Evolutionary conservation across 2,329 filamentous ascomycete genomes (phyloP).

Genomic region (Fusarium albidum): DNA sequence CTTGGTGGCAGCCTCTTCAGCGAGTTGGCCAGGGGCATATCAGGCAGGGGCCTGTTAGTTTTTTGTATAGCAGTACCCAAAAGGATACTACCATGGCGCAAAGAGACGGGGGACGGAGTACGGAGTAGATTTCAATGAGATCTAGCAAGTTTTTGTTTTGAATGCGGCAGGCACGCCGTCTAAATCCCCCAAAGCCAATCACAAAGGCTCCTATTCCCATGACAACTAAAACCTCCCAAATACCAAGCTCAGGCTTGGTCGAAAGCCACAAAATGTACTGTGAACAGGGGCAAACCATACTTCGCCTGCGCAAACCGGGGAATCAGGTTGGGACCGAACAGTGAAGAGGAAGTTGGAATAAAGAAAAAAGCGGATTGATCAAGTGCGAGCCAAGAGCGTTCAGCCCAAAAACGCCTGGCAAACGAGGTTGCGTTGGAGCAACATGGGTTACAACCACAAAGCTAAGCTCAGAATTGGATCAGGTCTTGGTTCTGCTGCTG

Average conservation of each 20-base stretch:
- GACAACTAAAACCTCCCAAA: conserved; percentile 38
- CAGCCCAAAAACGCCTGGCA: conserved; percentile 6
- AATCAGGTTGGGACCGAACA: conserved; percentile 33
- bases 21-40: conserved; percentile 1
- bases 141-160: conserved; percentile 44
- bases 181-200: conserved; percentile 40
- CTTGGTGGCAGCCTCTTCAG: conserved; percentile 4
- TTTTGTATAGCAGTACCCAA: background rate
- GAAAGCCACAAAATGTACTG: conserved; percentile 37
- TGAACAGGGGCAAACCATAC: conserved; percentile 41
- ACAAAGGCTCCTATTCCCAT: conserved; percentile 38
- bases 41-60: conserved; percentile 8
- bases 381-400: conserved; percentile 16
- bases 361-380: conserved; percentile 23
- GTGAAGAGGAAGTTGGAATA: conserved; percentile 29
- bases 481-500: conserved; percentile 63
- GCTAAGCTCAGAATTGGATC: conserved; percentile 64
- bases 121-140: conserved; percentile 42
- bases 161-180: conserved; percentile 44
- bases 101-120: conserved; percentile 26
- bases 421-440: background rate
- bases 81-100: conserved; percentile 20
- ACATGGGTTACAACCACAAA: conserved; percentile 8
- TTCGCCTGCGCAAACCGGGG: conserved; percentile 41
- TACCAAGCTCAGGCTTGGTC: conserved; percentile 32